A percentile compares a stretch with the other conserved stretches of the same genome.
Evolutionary conservation across 345 rosid species (phyloP).

Genomic region (thale cress (Arabidopsis thaliana)): TAIR10.1 NC_003074.8:661001-661500

Average conservation of each 20-base stretch:
- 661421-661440: not conserved
- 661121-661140: constrained; percentile 20
- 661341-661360: not conserved
- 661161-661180: constrained; percentile 32
- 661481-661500: not conserved
- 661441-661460: not conserved
- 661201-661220: constrained; percentile 11
- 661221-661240: constrained; percentile 17
- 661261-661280: not conserved
- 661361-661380: not conserved
- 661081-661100: not conserved
- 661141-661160: constrained; percentile 7
- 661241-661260: constrained; percentile 13
- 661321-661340: not conserved
- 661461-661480: not conserved
- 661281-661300: constrained; percentile 9
- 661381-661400: not conserved
- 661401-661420: not conserved
- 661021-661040: too few relatives aligned
- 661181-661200: constrained; percentile 40
- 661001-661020: too few relatives aligned
- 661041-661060: not conserved
- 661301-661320: constrained; percentile 29
- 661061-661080: not conserved
- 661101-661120: not conserved